A percentile compares a stretch with the other conserved stretches of the same genome.
phyloP scores from a whole-genome alignment of 2,329 filamentous ascomycete genomes.

The Trichoderma pleuroti region DNA sequence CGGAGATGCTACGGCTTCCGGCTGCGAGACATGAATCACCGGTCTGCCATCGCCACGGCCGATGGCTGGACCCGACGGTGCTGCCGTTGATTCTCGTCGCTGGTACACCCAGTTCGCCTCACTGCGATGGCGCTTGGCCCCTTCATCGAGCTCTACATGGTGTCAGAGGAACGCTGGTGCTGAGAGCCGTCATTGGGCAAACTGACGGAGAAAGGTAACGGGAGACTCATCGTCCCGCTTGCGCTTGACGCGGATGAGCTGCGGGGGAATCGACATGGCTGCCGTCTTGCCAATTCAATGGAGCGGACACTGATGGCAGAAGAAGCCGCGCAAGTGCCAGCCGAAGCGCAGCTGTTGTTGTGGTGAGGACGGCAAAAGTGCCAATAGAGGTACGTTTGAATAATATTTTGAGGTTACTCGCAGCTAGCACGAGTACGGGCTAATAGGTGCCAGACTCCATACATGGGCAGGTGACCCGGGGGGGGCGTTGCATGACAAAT shows the following conservation, averaged over 20 bases:
- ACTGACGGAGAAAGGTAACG: slow-evolving; percentile 54
- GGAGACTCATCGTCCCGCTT: slow-evolving; percentile 54
- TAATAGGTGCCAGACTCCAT: background rate
- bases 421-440: background rate
- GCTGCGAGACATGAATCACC: slow-evolving; percentile 47
- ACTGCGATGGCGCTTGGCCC: slow-evolving; percentile 52
- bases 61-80: slow-evolving; percentile 25
- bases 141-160: slow-evolving; percentile 47
- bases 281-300: background rate
- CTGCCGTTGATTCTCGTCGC: slow-evolving; percentile 40
- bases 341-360: background rate
- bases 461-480: background rate
- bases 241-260: slow-evolving; percentile 59
- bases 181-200: background rate
- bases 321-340: background rate
- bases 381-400: background rate
- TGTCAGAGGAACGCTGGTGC: slow-evolving; percentile 21
- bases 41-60: slow-evolving; percentile 33
- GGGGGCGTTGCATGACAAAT: slow-evolving; percentile 1
- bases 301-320: background rate
- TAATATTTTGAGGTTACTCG: slow-evolving; percentile 1
- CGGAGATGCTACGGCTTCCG: slow-evolving; percentile 31
- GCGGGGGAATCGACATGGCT: slow-evolving; percentile 54
- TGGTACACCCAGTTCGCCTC: slow-evolving; percentile 54
- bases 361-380: background rate